Evolutionary conservation across 2,329 filamentous ascomycete species (phyloP).

Genomic region (Sporothrix phasma): DNA sequence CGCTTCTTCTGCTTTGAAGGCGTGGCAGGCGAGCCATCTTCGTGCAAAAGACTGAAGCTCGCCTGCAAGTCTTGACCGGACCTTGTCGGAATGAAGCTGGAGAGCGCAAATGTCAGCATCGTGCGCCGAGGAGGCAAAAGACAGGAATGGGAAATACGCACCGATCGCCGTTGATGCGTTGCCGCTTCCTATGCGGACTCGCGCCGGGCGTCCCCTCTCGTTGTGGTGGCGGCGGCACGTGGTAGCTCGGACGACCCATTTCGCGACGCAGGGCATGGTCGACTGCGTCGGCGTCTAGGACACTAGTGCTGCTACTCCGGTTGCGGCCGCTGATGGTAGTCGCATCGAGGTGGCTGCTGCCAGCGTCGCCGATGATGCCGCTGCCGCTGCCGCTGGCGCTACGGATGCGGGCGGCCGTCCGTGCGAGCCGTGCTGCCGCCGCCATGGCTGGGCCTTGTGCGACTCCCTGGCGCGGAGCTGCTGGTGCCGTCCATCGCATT

Average conservation of each 20-base stretch:
- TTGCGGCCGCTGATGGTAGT: slow-evolving; percentile 27
- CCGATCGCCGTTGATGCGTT: slow-evolving; percentile 53
- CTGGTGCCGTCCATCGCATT: background rate
- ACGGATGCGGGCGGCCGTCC: slow-evolving; percentile 9
- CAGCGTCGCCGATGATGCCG: background rate
- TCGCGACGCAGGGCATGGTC: slow-evolving; percentile 43
- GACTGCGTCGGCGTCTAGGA: slow-evolving; percentile 40
- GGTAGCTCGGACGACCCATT: slow-evolving; percentile 27
- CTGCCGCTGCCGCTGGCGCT: background rate
- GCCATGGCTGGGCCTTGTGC: slow-evolving; percentile 3
- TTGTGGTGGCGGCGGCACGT: slow-evolving; percentile 25
- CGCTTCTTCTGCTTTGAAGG: slow-evolving; percentile 79
- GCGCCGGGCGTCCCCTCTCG: slow-evolving; percentile 43
- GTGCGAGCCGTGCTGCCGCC: slow-evolving; percentile 6
- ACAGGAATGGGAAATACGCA: slow-evolving; percentile 28
- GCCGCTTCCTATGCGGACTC: slow-evolving; percentile 49
- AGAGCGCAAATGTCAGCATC: background rate
- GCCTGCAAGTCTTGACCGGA: slow-evolving; percentile 88
- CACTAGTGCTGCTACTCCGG: slow-evolving; percentile 26
- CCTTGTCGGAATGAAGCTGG: slow-evolving; percentile 88
- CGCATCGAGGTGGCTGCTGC: slow-evolving; percentile 10
- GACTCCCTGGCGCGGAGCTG: background rate
- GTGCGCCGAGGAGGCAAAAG: background rate
- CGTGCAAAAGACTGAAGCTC: slow-evolving; percentile 83
- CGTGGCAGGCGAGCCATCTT: slow-evolving; percentile 86